Evolutionary conservation across 2,329 filamentous ascomycete genomes (phyloP).

Genomic region (Parastagonospora avenae): DNA sequence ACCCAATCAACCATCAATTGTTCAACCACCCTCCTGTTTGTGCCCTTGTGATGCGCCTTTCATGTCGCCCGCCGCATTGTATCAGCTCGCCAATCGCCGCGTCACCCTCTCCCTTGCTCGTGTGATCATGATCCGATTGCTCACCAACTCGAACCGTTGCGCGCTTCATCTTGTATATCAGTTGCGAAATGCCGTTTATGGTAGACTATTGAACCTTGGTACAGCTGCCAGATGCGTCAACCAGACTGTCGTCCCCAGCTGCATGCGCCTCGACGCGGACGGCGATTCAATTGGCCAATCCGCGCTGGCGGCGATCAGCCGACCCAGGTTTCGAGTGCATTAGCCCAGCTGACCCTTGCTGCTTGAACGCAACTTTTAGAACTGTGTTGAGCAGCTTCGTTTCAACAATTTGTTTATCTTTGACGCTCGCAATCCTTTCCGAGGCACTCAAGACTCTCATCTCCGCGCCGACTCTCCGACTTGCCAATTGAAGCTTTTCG

Average conservation of each 20-base stretch:
- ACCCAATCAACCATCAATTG: slow-evolving; percentile 33
- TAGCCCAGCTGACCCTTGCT: slow-evolving; percentile 22
- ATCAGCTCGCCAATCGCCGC: too few species aligned
- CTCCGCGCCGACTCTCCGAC: slow-evolving; percentile 13
- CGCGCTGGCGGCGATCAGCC: slow-evolving; percentile 30
- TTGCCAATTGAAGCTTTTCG: slow-evolving; percentile 20
- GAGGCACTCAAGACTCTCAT: slow-evolving; percentile 1
- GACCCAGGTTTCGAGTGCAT: slow-evolving; percentile 11
- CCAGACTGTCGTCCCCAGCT: slow-evolving; percentile 3
- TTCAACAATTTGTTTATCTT: slow-evolving; percentile 23
- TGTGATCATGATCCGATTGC: not conserved
- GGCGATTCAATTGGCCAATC: slow-evolving; percentile 27
- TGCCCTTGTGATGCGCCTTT: not conserved
- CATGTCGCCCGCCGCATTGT: not conserved
- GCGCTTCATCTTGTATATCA: too few species aligned
- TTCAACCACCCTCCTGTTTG: slow-evolving; percentile 3
- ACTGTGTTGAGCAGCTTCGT: slow-evolving; percentile 14
- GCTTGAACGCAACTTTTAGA: slow-evolving; percentile 24
- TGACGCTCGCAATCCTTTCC: slow-evolving; percentile 11
- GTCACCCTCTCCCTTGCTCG: not conserved
- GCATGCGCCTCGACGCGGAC: not conserved
- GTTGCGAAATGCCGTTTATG: too few species aligned
- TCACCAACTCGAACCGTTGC: not conserved
- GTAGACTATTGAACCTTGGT: too few species aligned
- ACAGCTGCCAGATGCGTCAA: not conserved